phyloP scores from a whole-genome alignment of 495 filamentous ascomycete species.

The Penicillium alfredii region DNA sequence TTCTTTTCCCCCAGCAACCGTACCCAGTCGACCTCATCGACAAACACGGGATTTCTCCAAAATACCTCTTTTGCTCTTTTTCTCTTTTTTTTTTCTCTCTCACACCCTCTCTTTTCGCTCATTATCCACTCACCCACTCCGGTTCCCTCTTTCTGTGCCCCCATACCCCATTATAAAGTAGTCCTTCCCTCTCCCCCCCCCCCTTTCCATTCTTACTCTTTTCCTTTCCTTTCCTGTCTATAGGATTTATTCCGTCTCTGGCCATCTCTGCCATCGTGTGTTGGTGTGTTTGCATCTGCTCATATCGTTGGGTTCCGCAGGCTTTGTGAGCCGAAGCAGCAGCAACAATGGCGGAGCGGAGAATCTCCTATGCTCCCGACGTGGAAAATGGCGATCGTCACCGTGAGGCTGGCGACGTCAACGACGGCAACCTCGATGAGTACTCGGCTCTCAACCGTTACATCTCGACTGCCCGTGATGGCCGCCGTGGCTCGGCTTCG shows the following conservation, averaged over 20 bases:
- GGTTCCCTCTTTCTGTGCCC: constrained; percentile 21
- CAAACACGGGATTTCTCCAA: too few relatives aligned
- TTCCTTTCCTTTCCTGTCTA: constrained; percentile 18
- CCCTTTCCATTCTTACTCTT: constrained; percentile 4
- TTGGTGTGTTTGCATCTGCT: constrained; percentile 37
- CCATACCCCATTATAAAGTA: constrained; percentile 30
- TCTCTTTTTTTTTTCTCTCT: constrained; percentile 18
- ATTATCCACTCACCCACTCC: constrained; percentile 26
- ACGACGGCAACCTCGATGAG: constrained; percentile 40
- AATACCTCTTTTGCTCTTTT: constrained; percentile 2
- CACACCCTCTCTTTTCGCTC: constrained; percentile 9
- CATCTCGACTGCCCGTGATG: constrained; percentile 60
- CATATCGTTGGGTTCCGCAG: constrained; percentile 38
- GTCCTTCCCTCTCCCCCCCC: constrained; percentile 24
- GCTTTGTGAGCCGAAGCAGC: constrained; percentile 42
- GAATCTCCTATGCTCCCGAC: constrained; percentile 50
- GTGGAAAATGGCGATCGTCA: constrained; percentile 46
- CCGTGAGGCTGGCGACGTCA: constrained; percentile 27
- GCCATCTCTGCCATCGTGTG: constrained; percentile 36
- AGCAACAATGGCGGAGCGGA: constrained; percentile 49
- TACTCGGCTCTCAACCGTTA: constrained; percentile 56
- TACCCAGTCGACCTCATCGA: too few relatives aligned
- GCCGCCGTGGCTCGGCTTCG: constrained; percentile 51
- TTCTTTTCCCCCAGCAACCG: constrained; percentile 5
- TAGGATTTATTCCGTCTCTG: constrained; percentile 44